Evolutionary conservation across 345 rosid species (phyloP).

Genomic region (Nephelium lappaceum): DNA sequence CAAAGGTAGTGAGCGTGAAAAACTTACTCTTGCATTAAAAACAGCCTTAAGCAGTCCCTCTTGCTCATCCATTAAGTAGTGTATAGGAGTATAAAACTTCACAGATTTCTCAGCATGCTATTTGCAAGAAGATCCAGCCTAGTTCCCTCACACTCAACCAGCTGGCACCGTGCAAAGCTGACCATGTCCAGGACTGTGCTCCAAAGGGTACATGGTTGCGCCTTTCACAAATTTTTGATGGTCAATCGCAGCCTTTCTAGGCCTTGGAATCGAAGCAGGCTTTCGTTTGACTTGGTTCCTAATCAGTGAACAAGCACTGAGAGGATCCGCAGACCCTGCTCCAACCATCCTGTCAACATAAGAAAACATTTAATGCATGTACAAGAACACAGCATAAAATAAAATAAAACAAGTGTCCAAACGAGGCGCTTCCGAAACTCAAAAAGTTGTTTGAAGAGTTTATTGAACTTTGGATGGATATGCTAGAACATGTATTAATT

Average conservation of each 20-base stretch:
- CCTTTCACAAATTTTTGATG: slow-evolving; percentile 62
- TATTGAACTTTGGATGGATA: background rate
- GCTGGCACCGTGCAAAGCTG: slow-evolving; percentile 58
- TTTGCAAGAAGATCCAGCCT: background rate
- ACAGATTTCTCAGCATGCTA: slow-evolving; percentile 12
- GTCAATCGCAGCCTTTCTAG: slow-evolving; percentile 51
- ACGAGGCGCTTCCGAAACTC: background rate
- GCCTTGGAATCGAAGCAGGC: slow-evolving; percentile 30
- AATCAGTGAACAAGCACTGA: slow-evolving; percentile 51
- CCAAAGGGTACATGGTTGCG: slow-evolving; percentile 63
- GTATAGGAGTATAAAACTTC: slow-evolving; percentile 13
- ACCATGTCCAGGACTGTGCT: slow-evolving; percentile 71
- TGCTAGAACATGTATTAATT: background rate
- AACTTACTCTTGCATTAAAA: slow-evolving; percentile 8
- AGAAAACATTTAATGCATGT: background rate
- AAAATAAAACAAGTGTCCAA: background rate
- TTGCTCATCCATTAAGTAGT: background rate
- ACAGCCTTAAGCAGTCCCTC: background rate
- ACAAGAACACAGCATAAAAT: slow-evolving; percentile 4
- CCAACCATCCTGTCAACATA: slow-evolving; percentile 62
- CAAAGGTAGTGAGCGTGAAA: background rate
- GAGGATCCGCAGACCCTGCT: slow-evolving; percentile 62
- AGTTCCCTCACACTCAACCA: slow-evolving; percentile 25
- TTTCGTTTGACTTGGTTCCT: slow-evolving; percentile 49
- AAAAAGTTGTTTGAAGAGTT: background rate